Base-by-base conservation (phyloP, 2,329 filamentous ascomycete species). In the Fusarium caatingaense region DNA sequence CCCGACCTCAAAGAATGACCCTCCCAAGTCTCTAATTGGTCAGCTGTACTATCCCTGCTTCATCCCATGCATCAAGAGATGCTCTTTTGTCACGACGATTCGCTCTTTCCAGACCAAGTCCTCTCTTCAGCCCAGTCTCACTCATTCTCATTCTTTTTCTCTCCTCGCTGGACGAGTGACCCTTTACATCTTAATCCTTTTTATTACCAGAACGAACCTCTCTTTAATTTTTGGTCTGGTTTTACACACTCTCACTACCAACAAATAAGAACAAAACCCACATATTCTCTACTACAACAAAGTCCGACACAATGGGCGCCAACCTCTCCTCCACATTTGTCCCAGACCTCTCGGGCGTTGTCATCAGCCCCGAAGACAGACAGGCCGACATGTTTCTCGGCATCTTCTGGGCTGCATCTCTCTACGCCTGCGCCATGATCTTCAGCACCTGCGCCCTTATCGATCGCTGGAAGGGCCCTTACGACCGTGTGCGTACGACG, bases 351-450 rank as follows among this genome's bases (percentile, higher is more conserved):
- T 82, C 80, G 48, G 74, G 70, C 55, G 76, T 72, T 48, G 71
- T 76, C 51, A 75, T 81, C 63, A 75, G 76, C 44, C 73, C 76
- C 4, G 12, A 70, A 20, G 82, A 83, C 56, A 60, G 65, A 34
- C 30, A 47, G 37, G 66, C 76, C 41, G 74, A 76, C 68, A 76
- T 81, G 54, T 66, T 79, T 32, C 64, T 82, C 62, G 78, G 68
- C 50, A 54, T 78, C 49, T 69, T 78, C 64, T 83, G 81, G 81
- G 74, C 59, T 9, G 54, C 72, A 27, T 74, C 76, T 7, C 62
- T 81, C 40, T 82, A 83, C 73, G 75, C 56, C 53, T 78, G 79
- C 63, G 80, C 78, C 74, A 81, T 82, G 76, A 80, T 83, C 72
- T 82, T 78, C 70, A 80, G 77, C 63, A 81, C 81, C 30, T 79